Evolutionary conservation across 495 filamentous ascomycete genomes (phyloP).

Genomic region (Rhypophila decipiens): DNA sequence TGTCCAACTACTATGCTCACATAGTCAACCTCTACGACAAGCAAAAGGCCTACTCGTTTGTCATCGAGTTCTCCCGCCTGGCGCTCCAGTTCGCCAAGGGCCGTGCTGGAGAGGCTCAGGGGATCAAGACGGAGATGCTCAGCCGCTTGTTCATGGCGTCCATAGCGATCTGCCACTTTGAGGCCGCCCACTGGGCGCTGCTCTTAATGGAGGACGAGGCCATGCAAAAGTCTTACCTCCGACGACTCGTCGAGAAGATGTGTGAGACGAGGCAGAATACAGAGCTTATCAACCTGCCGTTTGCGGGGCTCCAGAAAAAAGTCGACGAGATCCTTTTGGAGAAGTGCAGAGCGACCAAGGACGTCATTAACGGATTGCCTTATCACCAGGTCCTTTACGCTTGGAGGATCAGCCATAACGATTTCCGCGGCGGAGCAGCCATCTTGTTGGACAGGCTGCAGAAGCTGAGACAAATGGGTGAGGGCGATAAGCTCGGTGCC

Average conservation of each 20-base stretch:
- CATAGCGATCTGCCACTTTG: slow-evolving; percentile 67
- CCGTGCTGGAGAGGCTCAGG: slow-evolving; percentile 31
- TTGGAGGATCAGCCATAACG: slow-evolving; percentile 73
- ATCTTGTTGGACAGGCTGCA: slow-evolving; percentile 59
- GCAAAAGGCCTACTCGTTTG: slow-evolving; percentile 65
- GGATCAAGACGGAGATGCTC: slow-evolving; percentile 59
- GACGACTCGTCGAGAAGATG: slow-evolving; percentile 63
- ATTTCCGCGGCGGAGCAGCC: slow-evolving; percentile 84
- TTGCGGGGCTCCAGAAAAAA: slow-evolving; percentile 64
- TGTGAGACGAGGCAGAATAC: slow-evolving; percentile 58
- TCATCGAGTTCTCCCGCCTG: slow-evolving; percentile 76
- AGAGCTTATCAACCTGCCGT: slow-evolving; percentile 68
- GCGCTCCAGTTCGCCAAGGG: slow-evolving; percentile 57
- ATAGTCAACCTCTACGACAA: slow-evolving; percentile 76
- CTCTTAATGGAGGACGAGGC: slow-evolving; percentile 61
- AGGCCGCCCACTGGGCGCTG: slow-evolving; percentile 75
- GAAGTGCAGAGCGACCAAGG: slow-evolving; percentile 51
- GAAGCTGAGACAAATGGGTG: slow-evolving; percentile 41
- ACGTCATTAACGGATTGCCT: slow-evolving; percentile 52
- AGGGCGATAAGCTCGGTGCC: slow-evolving; percentile 41
- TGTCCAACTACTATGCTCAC: slow-evolving; percentile 81
- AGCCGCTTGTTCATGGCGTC: slow-evolving; percentile 77
- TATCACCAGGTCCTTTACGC: slow-evolving; percentile 83
- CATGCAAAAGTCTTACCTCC: slow-evolving; percentile 57
- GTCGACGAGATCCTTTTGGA: slow-evolving; percentile 73